Evolutionary conservation across 2,329 filamentous ascomycete genomes (phyloP).

Genomic region (Cryphonectria japonica): DNA sequence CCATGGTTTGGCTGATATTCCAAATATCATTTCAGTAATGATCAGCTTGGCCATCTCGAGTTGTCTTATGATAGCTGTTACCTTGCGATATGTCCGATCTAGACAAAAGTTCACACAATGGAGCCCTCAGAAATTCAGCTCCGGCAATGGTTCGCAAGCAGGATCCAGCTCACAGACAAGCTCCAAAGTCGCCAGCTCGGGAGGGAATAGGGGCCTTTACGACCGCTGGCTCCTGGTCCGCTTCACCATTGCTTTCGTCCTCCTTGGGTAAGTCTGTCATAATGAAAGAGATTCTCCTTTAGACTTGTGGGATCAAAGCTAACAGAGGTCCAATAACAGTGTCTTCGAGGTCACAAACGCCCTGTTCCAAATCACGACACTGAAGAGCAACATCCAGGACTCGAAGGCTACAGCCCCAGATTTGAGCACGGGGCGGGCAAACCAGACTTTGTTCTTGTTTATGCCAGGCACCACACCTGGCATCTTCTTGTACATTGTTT

Average conservation of each 20-base stretch:
- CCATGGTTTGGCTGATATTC: background rate
- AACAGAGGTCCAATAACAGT: slow-evolving; percentile 18
- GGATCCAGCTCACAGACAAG: slow-evolving; percentile 16
- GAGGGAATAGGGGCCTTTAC: slow-evolving; percentile 30
- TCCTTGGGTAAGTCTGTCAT: slow-evolving; percentile 30
- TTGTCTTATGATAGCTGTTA: slow-evolving; percentile 34
- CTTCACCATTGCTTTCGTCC: slow-evolving; percentile 35
- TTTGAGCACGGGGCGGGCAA: slow-evolving; percentile 29
- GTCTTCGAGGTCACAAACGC: slow-evolving; percentile 36
- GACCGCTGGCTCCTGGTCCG: slow-evolving; percentile 37
- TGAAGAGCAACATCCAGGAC: slow-evolving; percentile 31
- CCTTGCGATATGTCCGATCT: slow-evolving; percentile 33
- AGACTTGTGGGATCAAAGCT: background rate
- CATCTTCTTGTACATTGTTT: slow-evolving; percentile 32
- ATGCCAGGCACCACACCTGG: slow-evolving; percentile 34
- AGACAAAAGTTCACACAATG: slow-evolving; percentile 35
- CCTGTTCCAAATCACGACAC: slow-evolving; percentile 35
- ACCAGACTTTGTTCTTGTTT: slow-evolving; percentile 29
- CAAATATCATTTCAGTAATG: slow-evolving; percentile 28
- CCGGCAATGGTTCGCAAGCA: slow-evolving; percentile 19
- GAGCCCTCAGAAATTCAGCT: slow-evolving; percentile 27
- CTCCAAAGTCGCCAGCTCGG: slow-evolving; percentile 1
- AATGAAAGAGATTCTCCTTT: background rate
- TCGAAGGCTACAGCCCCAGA: slow-evolving; percentile 26
- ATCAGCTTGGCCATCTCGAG: slow-evolving; percentile 34